These are phyloP conservation scores for Ochromonas danica DNA, from an alignment of 108 stramenopile genomes.

Conservation along the genomic window DNA sequence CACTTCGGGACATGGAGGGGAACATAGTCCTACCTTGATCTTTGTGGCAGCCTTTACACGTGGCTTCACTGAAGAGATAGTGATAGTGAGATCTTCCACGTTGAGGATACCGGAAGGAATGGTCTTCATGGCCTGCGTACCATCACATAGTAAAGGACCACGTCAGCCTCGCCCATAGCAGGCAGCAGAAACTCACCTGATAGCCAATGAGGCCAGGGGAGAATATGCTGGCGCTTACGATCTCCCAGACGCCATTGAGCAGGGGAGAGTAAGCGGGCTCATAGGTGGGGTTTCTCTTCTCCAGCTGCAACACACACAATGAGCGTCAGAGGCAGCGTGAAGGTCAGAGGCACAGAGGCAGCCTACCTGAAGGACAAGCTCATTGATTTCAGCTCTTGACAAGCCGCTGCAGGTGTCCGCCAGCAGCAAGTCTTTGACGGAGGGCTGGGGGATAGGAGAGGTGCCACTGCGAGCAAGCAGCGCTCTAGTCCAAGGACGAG, in stretches of 20 bases:
- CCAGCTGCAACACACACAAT: not conserved
- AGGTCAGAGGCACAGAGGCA: not conserved
- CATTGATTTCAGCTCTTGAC: not conserved
- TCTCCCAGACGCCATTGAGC: slow-evolving; percentile 35
- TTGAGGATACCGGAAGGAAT: slow-evolving; percentile 51
- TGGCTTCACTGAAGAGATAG: slow-evolving; percentile 69
- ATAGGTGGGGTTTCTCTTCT: slow-evolving; percentile 4
- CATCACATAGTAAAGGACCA: no score
- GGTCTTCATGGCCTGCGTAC: slow-evolving; percentile 57
- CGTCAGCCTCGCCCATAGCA: no score
- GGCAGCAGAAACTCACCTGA: slow-evolving; percentile 6
- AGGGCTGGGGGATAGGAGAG: not conserved
- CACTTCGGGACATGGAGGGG: no score
- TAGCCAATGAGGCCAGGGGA: not conserved
- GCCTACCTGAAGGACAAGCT: not conserved
- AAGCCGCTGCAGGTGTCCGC: not conserved
- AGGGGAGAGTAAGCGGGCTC: slow-evolving; percentile 16
- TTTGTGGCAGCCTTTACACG: slow-evolving; percentile 62
- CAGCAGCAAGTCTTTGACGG: not conserved
- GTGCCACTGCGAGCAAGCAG: not conserved
- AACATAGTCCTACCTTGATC: slow-evolving; percentile 45
- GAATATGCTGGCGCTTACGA: not conserved
- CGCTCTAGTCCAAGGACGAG: no score
- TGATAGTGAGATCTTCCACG: slow-evolving; percentile 67
- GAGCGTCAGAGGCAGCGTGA: not conserved